These are phyloP conservation scores for Pueraria montana DNA, from an alignment of 306 rosid species.

Conservation along the genomic window DNA sequence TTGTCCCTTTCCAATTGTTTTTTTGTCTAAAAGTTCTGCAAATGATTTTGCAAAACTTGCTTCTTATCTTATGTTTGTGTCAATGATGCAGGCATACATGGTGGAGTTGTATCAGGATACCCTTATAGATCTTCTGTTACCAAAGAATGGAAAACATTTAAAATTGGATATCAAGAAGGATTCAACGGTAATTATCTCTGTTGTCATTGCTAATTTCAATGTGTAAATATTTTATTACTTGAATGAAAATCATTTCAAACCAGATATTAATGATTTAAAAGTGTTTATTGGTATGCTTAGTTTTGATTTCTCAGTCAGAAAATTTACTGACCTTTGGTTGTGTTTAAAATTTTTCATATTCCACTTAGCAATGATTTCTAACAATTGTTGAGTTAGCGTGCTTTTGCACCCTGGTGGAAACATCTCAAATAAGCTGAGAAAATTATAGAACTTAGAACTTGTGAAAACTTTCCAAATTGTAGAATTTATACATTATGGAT, in stretches of 20 bases:
- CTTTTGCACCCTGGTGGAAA: background rate
- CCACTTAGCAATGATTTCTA: constrained; percentile 25
- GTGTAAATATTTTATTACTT: background rate
- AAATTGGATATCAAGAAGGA: constrained; percentile 88
- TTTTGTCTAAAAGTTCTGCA: background rate
- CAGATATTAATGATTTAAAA: constrained; percentile 12
- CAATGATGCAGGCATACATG: constrained; percentile 80
- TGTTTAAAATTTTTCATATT: background rate
- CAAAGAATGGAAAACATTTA: constrained; percentile 72
- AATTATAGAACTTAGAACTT: background rate
- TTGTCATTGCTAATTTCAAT: constrained; percentile 11
- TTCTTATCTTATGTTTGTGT: constrained; percentile 21
- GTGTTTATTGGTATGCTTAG: constrained; percentile 8
- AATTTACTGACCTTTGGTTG: background rate
- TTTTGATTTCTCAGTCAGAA: constrained; percentile 23
- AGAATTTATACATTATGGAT: background rate
- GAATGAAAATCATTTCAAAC: constrained; percentile 13
- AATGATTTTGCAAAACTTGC: background rate
- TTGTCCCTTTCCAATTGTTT: background rate
- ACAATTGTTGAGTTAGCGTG: background rate
- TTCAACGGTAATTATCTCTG: constrained; percentile 61
- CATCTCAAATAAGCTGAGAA: constrained; percentile 10
- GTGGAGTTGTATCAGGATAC: constrained; percentile 92
- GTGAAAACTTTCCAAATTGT: constrained; percentile 15
- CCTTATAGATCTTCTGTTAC: constrained; percentile 80